Evolutionary conservation across 192 early-diverging fungal genomes (phyloP).

Genomic region (Haplosporangium gracile): DNA sequence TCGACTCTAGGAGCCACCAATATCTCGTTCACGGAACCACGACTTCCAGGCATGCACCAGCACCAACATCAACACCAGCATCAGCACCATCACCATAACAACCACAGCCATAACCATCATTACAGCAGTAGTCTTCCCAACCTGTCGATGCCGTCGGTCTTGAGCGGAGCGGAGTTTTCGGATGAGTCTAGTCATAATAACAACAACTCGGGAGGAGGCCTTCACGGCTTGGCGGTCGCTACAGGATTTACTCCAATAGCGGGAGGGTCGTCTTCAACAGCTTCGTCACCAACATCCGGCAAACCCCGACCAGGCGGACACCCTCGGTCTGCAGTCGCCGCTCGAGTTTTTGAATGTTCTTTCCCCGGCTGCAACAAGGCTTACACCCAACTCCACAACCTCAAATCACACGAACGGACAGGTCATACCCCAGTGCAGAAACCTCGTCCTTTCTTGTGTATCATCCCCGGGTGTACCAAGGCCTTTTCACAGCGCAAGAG

Average conservation of each 20-base stretch:
- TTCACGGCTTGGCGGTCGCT: background rate
- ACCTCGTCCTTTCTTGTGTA: constrained; percentile 76
- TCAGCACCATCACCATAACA: background rate
- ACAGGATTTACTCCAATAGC: background rate
- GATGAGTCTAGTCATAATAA: background rate
- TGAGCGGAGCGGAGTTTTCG: constrained; percentile 10
- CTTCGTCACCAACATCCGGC: background rate
- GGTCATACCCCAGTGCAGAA: constrained; percentile 70
- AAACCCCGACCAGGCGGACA: constrained; percentile 22
- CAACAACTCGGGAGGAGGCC: too few species aligned
- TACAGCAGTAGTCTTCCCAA: background rate
- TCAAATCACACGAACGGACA: constrained; percentile 65
- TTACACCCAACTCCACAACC: constrained; percentile 58
- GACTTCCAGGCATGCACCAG: background rate
- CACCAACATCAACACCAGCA: background rate
- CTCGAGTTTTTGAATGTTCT: constrained; percentile 63
- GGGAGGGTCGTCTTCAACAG: background rate
- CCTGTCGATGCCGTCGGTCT: background rate
- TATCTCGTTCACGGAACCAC: constrained; percentile 18
- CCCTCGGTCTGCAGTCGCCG: constrained; percentile 63
- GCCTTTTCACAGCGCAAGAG: constrained; percentile 83
- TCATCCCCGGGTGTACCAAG: constrained; percentile 70
- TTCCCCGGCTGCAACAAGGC: constrained; percentile 58
- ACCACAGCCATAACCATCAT: background rate
- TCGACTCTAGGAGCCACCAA: constrained; percentile 25